Evolutionary conservation across 139 green algal genomes (phyloP).

Genomic region (Asterochloris erici): DNA sequence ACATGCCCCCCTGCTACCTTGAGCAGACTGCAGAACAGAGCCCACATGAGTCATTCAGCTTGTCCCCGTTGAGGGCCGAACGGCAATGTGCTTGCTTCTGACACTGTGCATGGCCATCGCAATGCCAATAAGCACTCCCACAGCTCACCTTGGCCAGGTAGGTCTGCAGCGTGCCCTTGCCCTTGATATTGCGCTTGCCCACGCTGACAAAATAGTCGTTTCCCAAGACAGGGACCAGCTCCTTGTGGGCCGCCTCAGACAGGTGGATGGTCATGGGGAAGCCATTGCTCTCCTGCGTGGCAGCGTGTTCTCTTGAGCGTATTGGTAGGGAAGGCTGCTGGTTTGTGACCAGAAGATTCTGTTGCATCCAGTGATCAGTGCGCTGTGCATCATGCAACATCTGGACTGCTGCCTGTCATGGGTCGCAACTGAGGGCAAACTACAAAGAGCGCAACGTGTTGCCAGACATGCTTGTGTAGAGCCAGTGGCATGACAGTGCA

Average conservation of each 20-base stretch:
- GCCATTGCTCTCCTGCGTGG: constrained; percentile 24
- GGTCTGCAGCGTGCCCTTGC: constrained; percentile 43
- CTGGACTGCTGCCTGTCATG: too few relatives aligned
- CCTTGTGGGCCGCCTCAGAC: constrained; percentile 14
- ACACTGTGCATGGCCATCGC: neutral
- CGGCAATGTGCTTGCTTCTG: neutral
- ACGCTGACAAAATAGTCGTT: constrained; percentile 18
- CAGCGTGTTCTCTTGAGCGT: too few relatives aligned
- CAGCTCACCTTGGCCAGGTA: constrained; percentile 20
- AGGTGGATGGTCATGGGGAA: constrained; percentile 44
- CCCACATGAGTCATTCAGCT: neutral
- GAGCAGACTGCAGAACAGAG: too few relatives aligned
- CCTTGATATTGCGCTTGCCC: constrained; percentile 37
- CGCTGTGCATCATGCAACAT: too few relatives aligned
- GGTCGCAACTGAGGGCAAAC: too few relatives aligned
- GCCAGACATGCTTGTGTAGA: too few relatives aligned
- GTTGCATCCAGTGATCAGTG: too few relatives aligned
- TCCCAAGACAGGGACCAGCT: neutral
- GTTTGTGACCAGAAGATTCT: too few relatives aligned
- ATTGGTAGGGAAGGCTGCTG: too few relatives aligned
- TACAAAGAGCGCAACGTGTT: too few relatives aligned
- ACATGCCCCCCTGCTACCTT: too few relatives aligned
- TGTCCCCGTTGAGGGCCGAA: neutral
- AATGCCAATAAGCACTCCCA: neutral
- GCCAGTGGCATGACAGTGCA: too few relatives aligned